A percentile compares a stretch with the other conserved stretches of the same genome.
Evolutionary conservation across 106 monocot species (phyloP).

Genomic region (Acorus calamus): DNA sequence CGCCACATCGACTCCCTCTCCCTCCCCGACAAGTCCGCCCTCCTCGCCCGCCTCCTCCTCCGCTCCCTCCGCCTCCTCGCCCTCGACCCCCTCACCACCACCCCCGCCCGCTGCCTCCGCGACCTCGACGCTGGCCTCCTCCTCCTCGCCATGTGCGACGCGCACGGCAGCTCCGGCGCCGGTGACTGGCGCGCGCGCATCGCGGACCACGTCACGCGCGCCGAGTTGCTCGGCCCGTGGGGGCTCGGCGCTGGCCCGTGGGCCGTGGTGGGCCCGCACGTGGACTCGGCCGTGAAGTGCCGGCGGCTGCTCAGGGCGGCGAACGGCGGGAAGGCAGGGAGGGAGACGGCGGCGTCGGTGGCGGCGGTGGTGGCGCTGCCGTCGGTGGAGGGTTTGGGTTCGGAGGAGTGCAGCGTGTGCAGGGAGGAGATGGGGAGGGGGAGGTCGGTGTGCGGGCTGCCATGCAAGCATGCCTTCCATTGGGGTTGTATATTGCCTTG

Average conservation of each 20-base stretch:
- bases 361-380: conserved; percentile 47
- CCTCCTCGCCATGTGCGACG: conserved; percentile 49
- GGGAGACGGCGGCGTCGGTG: conserved; percentile 21
- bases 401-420: conserved; percentile 56
- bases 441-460: conserved; percentile 54
- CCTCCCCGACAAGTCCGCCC: conserved; percentile 45
- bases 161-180: conserved; percentile 13
- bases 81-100: background rate
- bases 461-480: conserved; percentile 75
- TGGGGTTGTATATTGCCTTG: conserved; percentile 73
- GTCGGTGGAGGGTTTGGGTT: conserved; percentile 18
- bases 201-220: conserved; percentile 3
- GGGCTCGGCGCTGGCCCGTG: conserved; percentile 20
- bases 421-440: conserved; percentile 55
- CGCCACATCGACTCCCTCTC: conserved; percentile 61
- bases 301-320: conserved; percentile 23
- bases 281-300: conserved; percentile 31
- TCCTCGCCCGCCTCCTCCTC: conserved; percentile 75
- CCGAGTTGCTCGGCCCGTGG: conserved; percentile 8
- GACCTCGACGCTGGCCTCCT: conserved; percentile 52
- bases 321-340: conserved; percentile 8
- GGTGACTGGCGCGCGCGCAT: conserved; percentile 33
- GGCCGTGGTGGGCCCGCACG: conserved; percentile 10
- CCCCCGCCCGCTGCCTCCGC: conserved; percentile 6
- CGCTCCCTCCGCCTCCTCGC: conserved; percentile 41